These are phyloP conservation scores for Stagonosporopsis vannaccii DNA, from an alignment of 2,329 filamentous ascomycete species.

Conservation along the genomic window DNA sequence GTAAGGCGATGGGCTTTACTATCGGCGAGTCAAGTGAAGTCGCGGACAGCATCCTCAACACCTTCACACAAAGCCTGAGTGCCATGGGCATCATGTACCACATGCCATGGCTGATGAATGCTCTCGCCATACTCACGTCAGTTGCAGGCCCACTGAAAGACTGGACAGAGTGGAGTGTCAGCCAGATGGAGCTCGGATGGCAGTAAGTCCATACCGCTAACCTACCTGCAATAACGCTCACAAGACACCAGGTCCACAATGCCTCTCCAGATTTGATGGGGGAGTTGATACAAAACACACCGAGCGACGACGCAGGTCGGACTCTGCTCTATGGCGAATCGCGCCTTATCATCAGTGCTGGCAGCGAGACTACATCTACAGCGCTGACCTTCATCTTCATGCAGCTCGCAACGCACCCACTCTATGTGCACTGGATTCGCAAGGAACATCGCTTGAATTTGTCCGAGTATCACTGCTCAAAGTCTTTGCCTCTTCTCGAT, in stretches of 20 bases:
- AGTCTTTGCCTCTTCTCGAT: conserved; percentile 27
- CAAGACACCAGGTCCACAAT: conserved; percentile 20
- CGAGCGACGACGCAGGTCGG: conserved; percentile 21
- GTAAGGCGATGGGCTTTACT: conserved; percentile 49
- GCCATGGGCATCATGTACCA: conserved; percentile 35
- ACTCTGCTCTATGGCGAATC: conserved; percentile 39
- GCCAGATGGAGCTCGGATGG: conserved; percentile 33
- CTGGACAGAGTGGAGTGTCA: conserved; percentile 35
- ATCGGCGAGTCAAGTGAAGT: conserved; percentile 45
- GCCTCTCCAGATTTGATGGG: conserved; percentile 31
- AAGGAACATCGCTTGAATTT: conserved; percentile 25
- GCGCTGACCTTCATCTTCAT: conserved; percentile 61
- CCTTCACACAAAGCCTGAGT: conserved; percentile 43
- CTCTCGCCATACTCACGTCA: too few relatives aligned
- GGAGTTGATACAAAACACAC: conserved; percentile 33
- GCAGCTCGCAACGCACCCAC: conserved; percentile 32
- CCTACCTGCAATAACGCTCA: neutral
- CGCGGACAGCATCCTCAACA: conserved; percentile 33
- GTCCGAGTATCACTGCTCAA: conserved; percentile 19
- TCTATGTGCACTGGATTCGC: conserved; percentile 28
- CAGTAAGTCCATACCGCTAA: conserved; percentile 14
- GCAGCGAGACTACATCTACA: conserved; percentile 58
- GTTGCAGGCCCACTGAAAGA: conserved; percentile 36
- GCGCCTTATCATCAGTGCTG: conserved; percentile 42
- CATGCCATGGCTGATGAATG: conserved; percentile 41